phyloP scores from a whole-genome alignment of 345 rosid species.

The Brassica napus region DNA sequence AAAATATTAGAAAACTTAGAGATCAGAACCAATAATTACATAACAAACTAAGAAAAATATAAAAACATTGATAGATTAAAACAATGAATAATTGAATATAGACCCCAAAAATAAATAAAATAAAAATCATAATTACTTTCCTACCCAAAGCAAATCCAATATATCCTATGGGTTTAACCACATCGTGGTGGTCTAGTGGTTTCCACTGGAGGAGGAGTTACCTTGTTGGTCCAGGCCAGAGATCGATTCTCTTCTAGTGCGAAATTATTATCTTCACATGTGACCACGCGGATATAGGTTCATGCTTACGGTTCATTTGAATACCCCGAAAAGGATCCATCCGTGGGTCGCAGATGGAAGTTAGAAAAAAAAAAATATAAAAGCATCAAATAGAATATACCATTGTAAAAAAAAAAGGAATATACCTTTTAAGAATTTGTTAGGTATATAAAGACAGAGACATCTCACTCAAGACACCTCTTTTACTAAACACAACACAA shows the following conservation, averaged over 20 bases:
- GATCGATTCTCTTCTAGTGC: too few relatives aligned
- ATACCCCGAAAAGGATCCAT: background rate
- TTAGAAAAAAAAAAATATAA: background rate
- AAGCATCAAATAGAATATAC: conserved; percentile 38
- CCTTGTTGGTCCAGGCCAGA: too few relatives aligned
- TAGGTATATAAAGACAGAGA: conserved; percentile 20
- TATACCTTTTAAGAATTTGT: background rate
- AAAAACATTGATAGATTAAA: background rate
- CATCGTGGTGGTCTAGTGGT: too few relatives aligned
- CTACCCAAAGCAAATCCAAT: background rate
- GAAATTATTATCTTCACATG: too few relatives aligned
- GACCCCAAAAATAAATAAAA: background rate
- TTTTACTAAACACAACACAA: background rate
- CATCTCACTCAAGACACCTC: background rate
- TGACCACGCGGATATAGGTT: too few relatives aligned
- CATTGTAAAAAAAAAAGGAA: too few relatives aligned
- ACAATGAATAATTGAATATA: background rate
- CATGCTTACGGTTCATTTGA: background rate
- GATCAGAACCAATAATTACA: background rate
- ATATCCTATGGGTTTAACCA: background rate
- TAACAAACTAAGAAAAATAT: background rate
- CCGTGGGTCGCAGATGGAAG: background rate
- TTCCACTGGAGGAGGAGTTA: too few relatives aligned
- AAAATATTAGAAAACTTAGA: background rate
- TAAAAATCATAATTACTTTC: background rate